phyloP scores from a whole-genome alignment of 2,329 filamentous ascomycete species.

The Rasamsonia emersonii region DNA sequence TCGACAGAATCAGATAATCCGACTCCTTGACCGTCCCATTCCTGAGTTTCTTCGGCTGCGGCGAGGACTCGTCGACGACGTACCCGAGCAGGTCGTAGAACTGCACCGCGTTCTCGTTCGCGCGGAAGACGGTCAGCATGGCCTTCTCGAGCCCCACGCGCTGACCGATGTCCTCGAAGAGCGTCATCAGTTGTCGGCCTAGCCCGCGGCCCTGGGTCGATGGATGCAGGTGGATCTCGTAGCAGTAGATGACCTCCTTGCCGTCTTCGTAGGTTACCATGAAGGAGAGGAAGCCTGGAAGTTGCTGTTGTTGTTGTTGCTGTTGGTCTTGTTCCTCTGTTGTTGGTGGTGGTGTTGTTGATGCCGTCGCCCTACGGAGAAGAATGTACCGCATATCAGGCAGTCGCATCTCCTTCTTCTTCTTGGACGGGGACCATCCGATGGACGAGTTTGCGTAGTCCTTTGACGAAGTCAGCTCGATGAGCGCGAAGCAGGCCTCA shows the following conservation, averaged over 20 bases:
- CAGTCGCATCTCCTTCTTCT: constrained; percentile 50
- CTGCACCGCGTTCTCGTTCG: constrained; percentile 38
- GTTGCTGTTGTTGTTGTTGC: neutral
- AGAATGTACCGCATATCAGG: constrained; percentile 52
- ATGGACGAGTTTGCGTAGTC: constrained; percentile 44
- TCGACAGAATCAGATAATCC: constrained; percentile 48
- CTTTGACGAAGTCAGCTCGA: constrained; percentile 45
- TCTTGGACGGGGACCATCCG: constrained; percentile 48
- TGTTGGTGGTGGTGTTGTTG: neutral
- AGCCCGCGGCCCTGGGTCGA: constrained; percentile 41
- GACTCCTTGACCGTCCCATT: constrained; percentile 41
- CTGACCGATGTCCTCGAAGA: constrained; percentile 41
- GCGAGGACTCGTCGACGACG: constrained; percentile 44
- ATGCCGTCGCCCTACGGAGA: constrained; percentile 20
- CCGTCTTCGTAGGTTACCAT: constrained; percentile 50
- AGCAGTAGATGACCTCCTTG: constrained; percentile 52
- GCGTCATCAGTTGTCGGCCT: constrained; percentile 42
- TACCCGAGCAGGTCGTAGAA: constrained; percentile 48
- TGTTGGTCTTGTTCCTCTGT: neutral
- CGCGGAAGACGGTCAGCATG: constrained; percentile 54
- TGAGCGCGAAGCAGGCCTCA: constrained; percentile 44
- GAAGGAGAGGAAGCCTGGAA: constrained; percentile 44
- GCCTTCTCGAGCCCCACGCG: constrained; percentile 43
- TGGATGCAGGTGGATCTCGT: constrained; percentile 50
- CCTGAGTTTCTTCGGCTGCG: constrained; percentile 39